Base-by-base conservation (phyloP, 257 asterid genomes). In the Scutellaria baicalensis region DNA sequence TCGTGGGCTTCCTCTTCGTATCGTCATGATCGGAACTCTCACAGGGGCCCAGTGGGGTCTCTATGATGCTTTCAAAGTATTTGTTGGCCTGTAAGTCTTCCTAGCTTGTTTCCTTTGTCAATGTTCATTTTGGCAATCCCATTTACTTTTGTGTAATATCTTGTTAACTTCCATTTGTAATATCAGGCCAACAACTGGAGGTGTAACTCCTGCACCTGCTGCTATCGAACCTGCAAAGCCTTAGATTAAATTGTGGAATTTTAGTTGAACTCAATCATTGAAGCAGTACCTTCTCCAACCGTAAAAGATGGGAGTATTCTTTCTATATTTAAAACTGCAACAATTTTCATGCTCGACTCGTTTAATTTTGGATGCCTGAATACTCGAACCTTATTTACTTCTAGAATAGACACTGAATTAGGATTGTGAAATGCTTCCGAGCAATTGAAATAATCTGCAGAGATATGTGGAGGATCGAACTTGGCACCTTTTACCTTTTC, bases 31-130 rank as follows among this genome's bases (percentile, higher is more conserved):
- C 71, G 97, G 95, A 64, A 90, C 97, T 64, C 95, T 90, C 59
- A 88, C 97, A 0, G 97, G 97, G 49, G 93, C 95, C n/a, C 97
- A 90, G 73, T 90, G 97, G 97, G 97, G 97, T 70, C 79, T 90
- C 82, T 90, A 90, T 73, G 97, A 90, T 70, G 95, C 97, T 51
- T 88, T 90, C 86, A 90, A 90, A 85, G 97, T 90, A 62, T 90
- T 63, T 64, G 95, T 88, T 65, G 97, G 97, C 75, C 84, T 90
- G 97, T 90, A 84, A 90, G 95, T 81, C 33, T 62, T 39, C 48
- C 43, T 33, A 8, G 4, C 47, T 64, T 18, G 11, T 50, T 17
- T 50, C 63, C 9, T 23, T 59, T 43, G 6, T 13, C 39, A 49
- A 16, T 40, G 16, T 69, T 45, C 40, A 38, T 17, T 36, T 57